Percentiles rank a stretch among this genome's conserved stretches.
Conservation (phyloP, 805 yeast species). For the Hanseniaspora meyeri region DNA sequence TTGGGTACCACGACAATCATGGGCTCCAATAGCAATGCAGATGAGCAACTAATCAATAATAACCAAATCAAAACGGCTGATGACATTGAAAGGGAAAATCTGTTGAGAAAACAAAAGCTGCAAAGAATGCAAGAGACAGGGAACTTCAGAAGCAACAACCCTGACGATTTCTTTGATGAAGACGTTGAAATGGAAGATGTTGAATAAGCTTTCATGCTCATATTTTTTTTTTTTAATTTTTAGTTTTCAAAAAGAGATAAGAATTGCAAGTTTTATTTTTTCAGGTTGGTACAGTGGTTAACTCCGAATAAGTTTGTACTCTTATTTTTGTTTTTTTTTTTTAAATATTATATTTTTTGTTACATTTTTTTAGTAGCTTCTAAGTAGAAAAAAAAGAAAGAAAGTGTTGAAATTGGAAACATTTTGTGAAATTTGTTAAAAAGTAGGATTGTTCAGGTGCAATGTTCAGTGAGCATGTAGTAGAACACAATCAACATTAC, state of each 20-base stretch:
- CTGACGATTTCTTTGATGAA: slow-evolving; percentile 54
- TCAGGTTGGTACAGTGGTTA: neutral
- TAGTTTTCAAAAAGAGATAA: neutral
- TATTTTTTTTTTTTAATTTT: too few relatives aligned
- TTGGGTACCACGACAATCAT: slow-evolving; percentile 13
- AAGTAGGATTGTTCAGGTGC: too few relatives aligned
- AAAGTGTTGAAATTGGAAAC: too few relatives aligned
- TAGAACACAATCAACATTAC: too few relatives aligned
- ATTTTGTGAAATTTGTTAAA: too few relatives aligned
- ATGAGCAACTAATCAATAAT: slow-evolving; percentile 12
- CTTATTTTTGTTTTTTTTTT: neutral
- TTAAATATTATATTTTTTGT: neutral
- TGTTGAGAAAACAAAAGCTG: slow-evolving; percentile 47
- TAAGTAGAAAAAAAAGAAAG: too few relatives aligned
- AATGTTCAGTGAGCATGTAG: too few relatives aligned
- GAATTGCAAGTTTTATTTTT: too few relatives aligned
- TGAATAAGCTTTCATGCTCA: slow-evolving; percentile 31
- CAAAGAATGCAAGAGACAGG: slow-evolving; percentile 63
- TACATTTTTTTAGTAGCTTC: neutral
- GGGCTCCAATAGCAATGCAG: neutral
- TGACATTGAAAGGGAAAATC: slow-evolving; percentile 8
- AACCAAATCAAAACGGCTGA: slow-evolving; percentile 7
- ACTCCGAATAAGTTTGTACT: neutral
- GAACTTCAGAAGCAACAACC: slow-evolving; percentile 22
- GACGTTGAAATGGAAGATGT: slow-evolving; percentile 71